Evolutionary conservation across 2,329 filamentous ascomycete genomes (phyloP), one percentile per base, ranked within the genome.

Genomic region (Fusarium beomiforme): DNA sequence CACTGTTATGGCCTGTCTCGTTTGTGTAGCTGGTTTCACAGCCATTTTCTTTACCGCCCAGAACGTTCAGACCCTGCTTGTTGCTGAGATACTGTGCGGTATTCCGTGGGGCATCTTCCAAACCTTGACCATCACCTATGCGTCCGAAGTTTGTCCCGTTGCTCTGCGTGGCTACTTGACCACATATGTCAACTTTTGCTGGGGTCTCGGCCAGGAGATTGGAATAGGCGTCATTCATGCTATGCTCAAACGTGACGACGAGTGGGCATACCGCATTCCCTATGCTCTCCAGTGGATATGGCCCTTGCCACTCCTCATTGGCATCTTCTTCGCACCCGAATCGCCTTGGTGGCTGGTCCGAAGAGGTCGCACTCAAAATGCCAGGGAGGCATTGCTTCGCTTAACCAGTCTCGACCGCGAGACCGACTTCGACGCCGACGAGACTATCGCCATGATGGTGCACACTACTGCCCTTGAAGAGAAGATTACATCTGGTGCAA

Each of bases 401-500:
- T 83, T 93, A 23, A 93, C 91, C 8, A 91, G 86, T 74, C 74
- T 85, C 17, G 83, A 89, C 69, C 84, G 85, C 58, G 90, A 93
- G 66, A 91, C 89, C 2, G 87, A 91, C 66, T 95, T 96, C 74
- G 89, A 97, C 76, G 88, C 92, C 14, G 92, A 97, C 69, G 93
- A 96, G 81, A 96, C 93, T 0, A 86, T 97, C 53, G 91, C 93
- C 75, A 97, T 97, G 93, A 97, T 97, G 92, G 89, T 94, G 2
- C 93, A 97, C 78, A 97, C 94, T 1, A 95, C 92, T 1, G 91
- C 92, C 0, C 84, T 97, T 14, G 94, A 97, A 79, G 87, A 93
- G 77, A 87, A 88, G 80, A 92, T 94, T 57, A 94, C 92, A 7
- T 83, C 84, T 10, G 93, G 93, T 33, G 89, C 92, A 9, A 90